Conservation (phyloP, 768 basidiomycete genomes). For the Lactarius sp. region DNA sequence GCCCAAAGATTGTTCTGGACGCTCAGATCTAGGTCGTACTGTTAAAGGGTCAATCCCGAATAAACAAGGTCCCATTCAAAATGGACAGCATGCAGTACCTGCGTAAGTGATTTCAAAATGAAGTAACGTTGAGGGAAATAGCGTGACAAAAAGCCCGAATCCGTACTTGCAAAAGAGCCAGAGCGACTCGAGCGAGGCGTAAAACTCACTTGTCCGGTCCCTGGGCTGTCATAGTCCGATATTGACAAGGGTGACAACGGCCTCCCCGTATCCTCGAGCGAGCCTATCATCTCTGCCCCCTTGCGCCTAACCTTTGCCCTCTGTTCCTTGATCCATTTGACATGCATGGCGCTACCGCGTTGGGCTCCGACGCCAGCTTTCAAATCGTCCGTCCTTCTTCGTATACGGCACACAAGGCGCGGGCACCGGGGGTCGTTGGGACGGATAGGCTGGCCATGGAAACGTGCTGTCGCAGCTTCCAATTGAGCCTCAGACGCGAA, state of each 20-base stretch:
- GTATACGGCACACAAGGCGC: slow-evolving; percentile 75
- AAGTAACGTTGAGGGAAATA: slow-evolving; percentile 90
- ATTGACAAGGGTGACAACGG: slow-evolving; percentile 33
- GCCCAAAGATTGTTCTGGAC: slow-evolving; percentile 81
- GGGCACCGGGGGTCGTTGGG: slow-evolving; percentile 68
- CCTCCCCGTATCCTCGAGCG: slow-evolving; percentile 23
- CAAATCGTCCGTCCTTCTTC: slow-evolving; percentile 78
- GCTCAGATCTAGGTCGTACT: slow-evolving; percentile 79
- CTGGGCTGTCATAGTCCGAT: slow-evolving; percentile 37
- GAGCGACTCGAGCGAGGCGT: slow-evolving; percentile 50
- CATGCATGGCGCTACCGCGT: slow-evolving; percentile 80
- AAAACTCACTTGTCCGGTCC: slow-evolving; percentile 17
- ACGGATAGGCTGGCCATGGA: slow-evolving; percentile 69
- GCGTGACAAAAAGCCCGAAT: slow-evolving; percentile 67
- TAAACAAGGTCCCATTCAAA: neutral
- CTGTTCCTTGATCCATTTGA: slow-evolving; percentile 69
- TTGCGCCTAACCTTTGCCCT: slow-evolving; percentile 35
- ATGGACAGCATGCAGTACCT: slow-evolving; percentile 42
- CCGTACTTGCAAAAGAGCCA: slow-evolving; percentile 73
- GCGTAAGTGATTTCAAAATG: slow-evolving; percentile 83
- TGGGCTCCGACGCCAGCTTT: slow-evolving; percentile 90
- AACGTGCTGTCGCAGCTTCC: slow-evolving; percentile 59
- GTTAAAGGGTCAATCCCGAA: slow-evolving; percentile 1
- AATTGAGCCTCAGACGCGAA: slow-evolving; percentile 63
- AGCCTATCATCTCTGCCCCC: slow-evolving; percentile 13